Evolutionary conservation across 495 filamentous ascomycete species (phyloP).

Genomic region (Aspergillus bridgeri): DNA sequence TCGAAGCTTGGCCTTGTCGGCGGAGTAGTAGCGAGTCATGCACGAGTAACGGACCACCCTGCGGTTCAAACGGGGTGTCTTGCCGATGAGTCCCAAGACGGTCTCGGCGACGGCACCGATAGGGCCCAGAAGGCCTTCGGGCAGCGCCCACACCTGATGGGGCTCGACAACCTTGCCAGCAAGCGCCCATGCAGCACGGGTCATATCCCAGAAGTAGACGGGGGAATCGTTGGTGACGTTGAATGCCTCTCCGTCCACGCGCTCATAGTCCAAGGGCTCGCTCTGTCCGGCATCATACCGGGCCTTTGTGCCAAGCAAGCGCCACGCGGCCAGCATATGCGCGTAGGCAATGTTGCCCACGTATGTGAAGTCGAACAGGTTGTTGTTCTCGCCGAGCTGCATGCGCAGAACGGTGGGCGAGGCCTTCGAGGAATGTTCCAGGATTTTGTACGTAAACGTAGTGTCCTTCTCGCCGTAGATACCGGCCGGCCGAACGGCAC

Average conservation of each 20-base stretch:
- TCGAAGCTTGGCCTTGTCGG: constrained; percentile 75
- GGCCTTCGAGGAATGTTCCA: constrained; percentile 39
- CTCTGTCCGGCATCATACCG: constrained; percentile 50
- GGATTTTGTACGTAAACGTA: constrained; percentile 57
- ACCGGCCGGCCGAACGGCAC: constrained; percentile 79
- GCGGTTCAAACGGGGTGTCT: constrained; percentile 70
- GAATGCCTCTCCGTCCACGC: constrained; percentile 91
- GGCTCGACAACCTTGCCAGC: constrained; percentile 61
- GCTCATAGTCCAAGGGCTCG: constrained; percentile 66
- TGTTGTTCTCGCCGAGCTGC: constrained; percentile 85
- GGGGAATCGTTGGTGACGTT: constrained; percentile 91
- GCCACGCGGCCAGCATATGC: constrained; percentile 54
- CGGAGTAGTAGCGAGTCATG: constrained; percentile 84
- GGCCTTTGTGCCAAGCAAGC: constrained; percentile 59
- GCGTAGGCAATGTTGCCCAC: constrained; percentile 51
- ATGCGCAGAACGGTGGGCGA: constrained; percentile 64
- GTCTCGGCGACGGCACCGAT: constrained; percentile 70
- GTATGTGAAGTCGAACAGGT: constrained; percentile 61
- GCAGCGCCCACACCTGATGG: constrained; percentile 66
- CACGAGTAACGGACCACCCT: constrained; percentile 69
- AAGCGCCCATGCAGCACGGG: constrained; percentile 73
- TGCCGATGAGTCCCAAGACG: constrained; percentile 62
- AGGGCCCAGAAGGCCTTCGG: constrained; percentile 56
- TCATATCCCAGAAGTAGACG: constrained; percentile 95
- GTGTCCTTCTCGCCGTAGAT: constrained; percentile 92